Conservation (phyloP, 179 eudicot species). For the Heliamphora pulchella region DNA sequence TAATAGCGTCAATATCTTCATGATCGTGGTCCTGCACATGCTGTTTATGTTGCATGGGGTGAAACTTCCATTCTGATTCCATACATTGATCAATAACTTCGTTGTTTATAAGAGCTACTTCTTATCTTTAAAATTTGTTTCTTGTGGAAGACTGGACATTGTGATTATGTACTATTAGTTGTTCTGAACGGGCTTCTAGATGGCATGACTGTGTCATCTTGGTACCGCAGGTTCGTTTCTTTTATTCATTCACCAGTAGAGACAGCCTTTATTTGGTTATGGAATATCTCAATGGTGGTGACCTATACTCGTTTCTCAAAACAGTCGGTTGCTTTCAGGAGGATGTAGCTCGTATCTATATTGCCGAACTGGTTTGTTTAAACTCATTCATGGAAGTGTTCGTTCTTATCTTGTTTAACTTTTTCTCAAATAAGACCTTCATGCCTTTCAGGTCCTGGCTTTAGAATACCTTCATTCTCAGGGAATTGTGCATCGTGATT, state of each 20-base stretch:
- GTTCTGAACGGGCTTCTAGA: not conserved
- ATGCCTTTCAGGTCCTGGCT: slow-evolving; percentile 39
- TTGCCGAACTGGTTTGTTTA: slow-evolving; percentile 37
- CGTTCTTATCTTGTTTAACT: not conserved
- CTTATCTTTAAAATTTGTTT: not conserved
- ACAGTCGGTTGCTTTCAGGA: slow-evolving; percentile 42
- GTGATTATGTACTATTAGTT: not conserved
- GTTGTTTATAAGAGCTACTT: not conserved
- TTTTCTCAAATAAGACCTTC: not conserved
- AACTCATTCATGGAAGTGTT: not conserved
- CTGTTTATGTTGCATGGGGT: slow-evolving; percentile 6
- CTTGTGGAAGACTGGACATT: not conserved
- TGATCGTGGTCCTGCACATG: not conserved
- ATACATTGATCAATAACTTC: not conserved
- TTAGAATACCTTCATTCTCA: slow-evolving; percentile 41
- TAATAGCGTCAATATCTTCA: slow-evolving; percentile 10
- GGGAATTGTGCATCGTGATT: slow-evolving; percentile 40
- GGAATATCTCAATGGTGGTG: slow-evolving; percentile 47
- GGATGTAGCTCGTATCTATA: slow-evolving; percentile 35
- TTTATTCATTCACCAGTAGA: slow-evolving; percentile 39
- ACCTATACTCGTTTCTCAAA: slow-evolving; percentile 36
- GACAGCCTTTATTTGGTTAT: slow-evolving; percentile 42
- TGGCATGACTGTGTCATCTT: not conserved
- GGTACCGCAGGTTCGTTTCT: slow-evolving; percentile 36
- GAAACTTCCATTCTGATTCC: not conserved